Evolutionary conservation across 2,329 filamentous ascomycete species (phyloP).

Genomic region (Ascosphaera aggregata): DNA sequence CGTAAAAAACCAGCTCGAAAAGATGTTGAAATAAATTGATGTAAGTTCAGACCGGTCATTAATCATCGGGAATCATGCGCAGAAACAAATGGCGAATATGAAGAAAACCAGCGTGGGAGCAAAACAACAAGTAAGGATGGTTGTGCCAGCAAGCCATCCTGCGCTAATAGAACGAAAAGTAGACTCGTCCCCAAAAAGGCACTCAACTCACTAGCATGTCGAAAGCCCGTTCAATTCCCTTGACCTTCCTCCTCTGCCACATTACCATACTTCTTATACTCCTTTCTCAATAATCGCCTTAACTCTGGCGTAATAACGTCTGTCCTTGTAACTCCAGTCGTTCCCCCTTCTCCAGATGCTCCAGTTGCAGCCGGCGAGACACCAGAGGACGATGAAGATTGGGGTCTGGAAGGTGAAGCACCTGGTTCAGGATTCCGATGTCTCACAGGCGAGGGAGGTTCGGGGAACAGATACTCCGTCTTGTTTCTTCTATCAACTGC

Average conservation of each 20-base stretch:
- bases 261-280: constrained; percentile 10
- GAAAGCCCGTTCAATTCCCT: no score
- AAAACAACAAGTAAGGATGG: no score
- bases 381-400: not conserved
- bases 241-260: not conserved
- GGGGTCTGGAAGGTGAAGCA: not conserved
- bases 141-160: no score
- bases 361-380: not conserved
- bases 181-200: no score
- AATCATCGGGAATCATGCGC: no score
- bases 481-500: constrained; percentile 79
- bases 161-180: no score
- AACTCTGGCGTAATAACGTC: constrained; percentile 40
- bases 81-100: no score
- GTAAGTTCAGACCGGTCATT: no score
- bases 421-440: constrained; percentile 1
- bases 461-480: constrained; percentile 31
- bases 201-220: no score
- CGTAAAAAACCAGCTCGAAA: no score
- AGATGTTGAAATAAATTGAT: no score
- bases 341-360: not conserved
- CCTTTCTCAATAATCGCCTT: constrained; percentile 34
- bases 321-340: not conserved
- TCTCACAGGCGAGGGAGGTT: constrained; percentile 17
- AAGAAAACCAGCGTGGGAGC: no score